Conservation (phyloP, 2,329 filamentous ascomycete genomes). For the Epicoccum sorghinum region DNA sequence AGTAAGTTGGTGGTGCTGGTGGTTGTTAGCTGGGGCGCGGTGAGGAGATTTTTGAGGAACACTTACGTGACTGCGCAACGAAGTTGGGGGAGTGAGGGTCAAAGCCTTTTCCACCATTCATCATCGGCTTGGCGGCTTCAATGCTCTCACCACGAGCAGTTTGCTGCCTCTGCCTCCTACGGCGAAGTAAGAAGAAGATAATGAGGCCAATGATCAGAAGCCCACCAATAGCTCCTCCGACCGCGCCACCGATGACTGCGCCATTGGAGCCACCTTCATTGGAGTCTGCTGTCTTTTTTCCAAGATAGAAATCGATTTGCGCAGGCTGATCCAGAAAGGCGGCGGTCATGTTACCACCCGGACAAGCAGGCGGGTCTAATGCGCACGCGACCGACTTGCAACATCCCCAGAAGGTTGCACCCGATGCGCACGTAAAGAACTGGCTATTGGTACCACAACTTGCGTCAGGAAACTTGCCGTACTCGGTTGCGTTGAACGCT, state of each 20-base stretch:
- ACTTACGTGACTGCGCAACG: conserved; percentile 32
- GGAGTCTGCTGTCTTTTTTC: background rate
- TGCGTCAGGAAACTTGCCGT: conserved; percentile 42
- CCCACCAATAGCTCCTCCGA: conserved; percentile 33
- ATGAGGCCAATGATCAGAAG: conserved; percentile 34
- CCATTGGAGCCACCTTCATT: conserved; percentile 21
- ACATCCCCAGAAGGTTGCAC: conserved; percentile 47
- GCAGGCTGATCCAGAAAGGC: conserved; percentile 30
- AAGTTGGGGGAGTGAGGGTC: conserved; percentile 17
- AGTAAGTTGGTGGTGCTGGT: conserved; percentile 36
- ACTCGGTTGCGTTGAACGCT: conserved; percentile 41
- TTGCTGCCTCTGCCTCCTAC: conserved; percentile 18
- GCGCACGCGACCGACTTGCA: conserved; percentile 47
- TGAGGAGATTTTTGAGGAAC: background rate
- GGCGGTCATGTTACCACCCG: background rate
- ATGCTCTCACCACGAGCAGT: background rate
- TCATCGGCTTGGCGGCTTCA: conserved; percentile 18
- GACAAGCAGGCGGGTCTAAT: background rate
- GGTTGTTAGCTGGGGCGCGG: background rate
- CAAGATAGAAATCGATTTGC: conserved; percentile 26
- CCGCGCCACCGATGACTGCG: conserved; percentile 36
- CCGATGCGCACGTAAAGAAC: conserved; percentile 47
- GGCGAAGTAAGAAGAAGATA: conserved; percentile 32
- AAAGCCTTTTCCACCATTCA: conserved; percentile 19
- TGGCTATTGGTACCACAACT: conserved; percentile 34